A percentile compares a stretch with the other conserved stretches of the same genome.
Conservation (phyloP, 2,329 filamentous ascomycete species). For the Cordyceps militaris region DNA sequence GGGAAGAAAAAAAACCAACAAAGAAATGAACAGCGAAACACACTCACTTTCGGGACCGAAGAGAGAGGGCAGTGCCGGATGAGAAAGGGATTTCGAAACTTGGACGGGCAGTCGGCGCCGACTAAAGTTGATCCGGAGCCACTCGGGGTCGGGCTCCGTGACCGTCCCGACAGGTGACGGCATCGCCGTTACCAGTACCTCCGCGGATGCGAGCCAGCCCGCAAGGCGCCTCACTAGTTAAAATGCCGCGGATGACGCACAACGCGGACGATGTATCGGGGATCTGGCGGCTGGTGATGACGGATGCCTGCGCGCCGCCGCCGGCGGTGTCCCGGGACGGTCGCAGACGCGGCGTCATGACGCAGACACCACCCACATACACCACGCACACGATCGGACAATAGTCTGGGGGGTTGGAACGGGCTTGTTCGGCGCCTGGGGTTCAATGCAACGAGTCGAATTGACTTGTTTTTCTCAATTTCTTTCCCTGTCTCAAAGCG, state of each 20-base stretch:
- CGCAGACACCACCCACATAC: too few relatives aligned
- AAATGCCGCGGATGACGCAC: not conserved
- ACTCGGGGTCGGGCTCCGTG: not conserved
- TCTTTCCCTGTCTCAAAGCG: too few relatives aligned
- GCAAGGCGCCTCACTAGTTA: not conserved
- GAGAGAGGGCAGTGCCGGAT: not conserved
- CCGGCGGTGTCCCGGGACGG: too few relatives aligned
- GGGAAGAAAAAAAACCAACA: not conserved
- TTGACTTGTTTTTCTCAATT: not conserved
- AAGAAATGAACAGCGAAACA: not conserved
- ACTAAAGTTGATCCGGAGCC: slow-evolving; percentile 5
- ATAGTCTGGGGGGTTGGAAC: too few relatives aligned
- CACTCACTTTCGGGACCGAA: not conserved
- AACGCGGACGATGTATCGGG: not conserved
- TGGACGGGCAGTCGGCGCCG: not conserved
- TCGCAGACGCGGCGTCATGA: too few relatives aligned
- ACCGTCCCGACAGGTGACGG: not conserved
- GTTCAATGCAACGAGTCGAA: not conserved
- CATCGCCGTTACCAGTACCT: not conserved
- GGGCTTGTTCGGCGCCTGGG: not conserved
- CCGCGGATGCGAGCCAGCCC: not conserved
- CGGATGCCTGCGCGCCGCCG: not conserved
- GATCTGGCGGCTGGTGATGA: not conserved
- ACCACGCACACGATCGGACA: too few relatives aligned
- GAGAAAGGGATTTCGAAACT: not conserved